Conservation (phyloP, 169 alveolate species). For the Plasmodium relictum region DNA sequence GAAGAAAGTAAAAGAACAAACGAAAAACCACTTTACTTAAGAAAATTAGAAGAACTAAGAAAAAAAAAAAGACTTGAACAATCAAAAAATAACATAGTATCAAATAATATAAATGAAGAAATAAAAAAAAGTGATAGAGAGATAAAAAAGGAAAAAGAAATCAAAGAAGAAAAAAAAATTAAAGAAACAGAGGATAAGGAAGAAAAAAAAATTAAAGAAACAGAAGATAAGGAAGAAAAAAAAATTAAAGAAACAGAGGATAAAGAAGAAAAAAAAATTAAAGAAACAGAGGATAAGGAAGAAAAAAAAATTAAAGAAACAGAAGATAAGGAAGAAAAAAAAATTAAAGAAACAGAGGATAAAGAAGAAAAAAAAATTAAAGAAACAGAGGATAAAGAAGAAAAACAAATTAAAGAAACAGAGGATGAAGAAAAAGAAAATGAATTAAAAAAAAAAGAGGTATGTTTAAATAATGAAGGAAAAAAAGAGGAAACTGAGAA, state of each 20-base stretch:
- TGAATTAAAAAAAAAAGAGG: not conserved
- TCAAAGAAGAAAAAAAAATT: too few relatives aligned
- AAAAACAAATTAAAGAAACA: not conserved
- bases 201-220: constrained; percentile 23
- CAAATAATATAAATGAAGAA: not conserved
- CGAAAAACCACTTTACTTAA: constrained; percentile 56
- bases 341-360: not conserved
- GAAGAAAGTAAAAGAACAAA: constrained; percentile 10
- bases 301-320: not conserved
- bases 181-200: constrained; percentile 11
- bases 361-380: not conserved
- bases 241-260: not conserved
- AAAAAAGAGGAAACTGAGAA: constrained; percentile 12
- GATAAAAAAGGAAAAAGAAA: too few relatives aligned
- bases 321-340: not conserved
- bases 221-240: not conserved
- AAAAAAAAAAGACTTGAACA: constrained; percentile 27
- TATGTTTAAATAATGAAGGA: not conserved
- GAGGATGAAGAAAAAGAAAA: not conserved
- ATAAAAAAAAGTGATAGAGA: not conserved
- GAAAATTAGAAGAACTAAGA: constrained; percentile 56
- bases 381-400: not conserved
- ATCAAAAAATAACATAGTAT: not conserved
- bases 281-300: not conserved
- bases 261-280: not conserved